Evolutionary conservation across 2,329 filamentous ascomycete genomes (phyloP), one percentile per base, ranked within the genome.

Genomic region (Clonostachys solani): DNA sequence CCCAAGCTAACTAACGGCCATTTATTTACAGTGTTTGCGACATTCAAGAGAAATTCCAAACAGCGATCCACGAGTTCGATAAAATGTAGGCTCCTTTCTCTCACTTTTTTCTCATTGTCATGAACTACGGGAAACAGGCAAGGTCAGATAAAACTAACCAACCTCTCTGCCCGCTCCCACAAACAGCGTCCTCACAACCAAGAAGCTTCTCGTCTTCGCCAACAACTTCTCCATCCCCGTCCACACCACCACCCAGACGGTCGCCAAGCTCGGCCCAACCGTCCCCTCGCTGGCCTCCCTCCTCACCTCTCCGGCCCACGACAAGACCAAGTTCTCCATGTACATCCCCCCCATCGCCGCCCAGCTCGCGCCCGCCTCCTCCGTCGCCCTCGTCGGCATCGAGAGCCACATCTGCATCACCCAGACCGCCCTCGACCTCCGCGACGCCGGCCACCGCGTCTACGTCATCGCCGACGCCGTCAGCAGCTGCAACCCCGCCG

Each of bases 301-400:
- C 42, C 74, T 85, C 46, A 59, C 74, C 48, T 78, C 81, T 2
- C 49, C 69, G 37, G 69, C 88, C 58, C 72, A 81, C 56, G 92
- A 97, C 75, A 97, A 97, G 72, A 92, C 89, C 6, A 77, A 80
- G 44, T 97, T 97, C 74, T 89, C 84, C 61, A 97, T 97, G 92
- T 78, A 83, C 63, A 82, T 87, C 3, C 86, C 89, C 0, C 40
- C 36, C 43, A 40, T 17, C 19, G 41, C 42, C 6, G n/a, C 40
- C n/a, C 34, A 57, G 42, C 56, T 68, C 17, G 51, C 60, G 1
- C 57, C 66, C 1, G 61, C 61, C 1, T 69, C 80, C 18, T 78
- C 85, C 57, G 78, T 90, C 46, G 86, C 89, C 47, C 82, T 97
- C 52, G 86, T 96, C 15, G 92, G 92, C 36, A 96, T 97, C 62